Evolutionary conservation across 257 asterid genomes (phyloP), one percentile per base, ranked within the genome.

Genomic region (Nicotiana otophora): DNA sequence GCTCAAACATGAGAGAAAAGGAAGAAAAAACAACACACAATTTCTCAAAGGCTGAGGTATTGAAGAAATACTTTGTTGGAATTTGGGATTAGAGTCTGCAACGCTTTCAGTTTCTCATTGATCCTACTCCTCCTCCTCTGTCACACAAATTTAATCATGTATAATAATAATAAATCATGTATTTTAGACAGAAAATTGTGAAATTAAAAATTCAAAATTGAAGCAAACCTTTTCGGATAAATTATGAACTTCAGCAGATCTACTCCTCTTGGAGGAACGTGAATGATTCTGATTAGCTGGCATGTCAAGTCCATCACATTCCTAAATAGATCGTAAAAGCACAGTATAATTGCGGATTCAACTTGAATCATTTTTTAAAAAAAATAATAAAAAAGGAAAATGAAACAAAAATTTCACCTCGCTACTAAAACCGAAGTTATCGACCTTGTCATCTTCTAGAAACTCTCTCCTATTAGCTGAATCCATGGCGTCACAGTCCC

Each of bases 101-200:
- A 92, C 20, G 98, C 98, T 88, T 91, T 96, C 86, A 94, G 89
- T 81, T 96, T 96, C 91, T 96, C 98, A 34, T 96, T 96, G 86
- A 96, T 96, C 85, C 93, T 90, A 86, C 98, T 93, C 88, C 99
- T 89, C 89, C 99, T 91, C 93, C 97, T 93, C 99, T 96, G 95
- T 81, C 83, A 83, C 74, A 77, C 83, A 34, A 86, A 58, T 7
- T 57, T 70, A 2, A 17, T 10, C 61, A 78, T 15, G 61, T 66
- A 67, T 51, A 78, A 82, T 81, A 76, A 83, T 83, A 86, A 68
- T 77, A 86, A 72, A 60, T 9, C 60, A 34, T 60, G 81, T 64
- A 26, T 55, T 63, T 55, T 46, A 58, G 83, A 16, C 10, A 3
- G 11, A 77, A 77, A 77, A 15, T 46, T 54, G 33, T 63, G 77